Base-by-base conservation (phyloP, 2,329 filamentous ascomycete species). In the Penicillium freii region DNA sequence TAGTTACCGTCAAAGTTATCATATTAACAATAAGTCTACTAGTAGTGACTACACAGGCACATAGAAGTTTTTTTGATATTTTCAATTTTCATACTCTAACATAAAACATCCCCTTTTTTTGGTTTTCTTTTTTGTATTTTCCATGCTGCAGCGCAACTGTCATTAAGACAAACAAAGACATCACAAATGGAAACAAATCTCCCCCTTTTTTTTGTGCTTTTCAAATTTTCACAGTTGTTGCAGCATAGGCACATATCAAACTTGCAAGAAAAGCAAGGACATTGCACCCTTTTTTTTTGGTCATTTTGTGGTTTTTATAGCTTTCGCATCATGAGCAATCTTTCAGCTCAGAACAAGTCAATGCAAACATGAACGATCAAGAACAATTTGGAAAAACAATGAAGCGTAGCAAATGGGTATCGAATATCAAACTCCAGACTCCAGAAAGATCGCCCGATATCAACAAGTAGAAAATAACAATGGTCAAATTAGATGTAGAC, bases 401-500 rank as follows among this genome's bases (percentile, higher is more conserved):
- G 10, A 19, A 31, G 23, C 27, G n/a, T n/a, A 39, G 31, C 19
- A 54, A 19, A 17, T 21, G 36, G 36, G 29, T 42, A 48, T 31
- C 29, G 15, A 39, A 33, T 33, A 13, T 31, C n/a, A 21, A 42
- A 29, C 15, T 34, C 45, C 36, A 54, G 21, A 15, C 15, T 31
- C 49, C 40, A 17, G 40, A 27, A 44, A 25, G 9, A 42, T 31
- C 6, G 13, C 43, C 45, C 31, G 21, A 55, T 8, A n/a, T 25
- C 31, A 21, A 33, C 27, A 23, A 43, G 17, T n/a, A 47, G 29
- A 23, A 50, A 23, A 33, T 27, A 17, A 21, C 15, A 19, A 17
- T 21, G 17, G 38, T n/a, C 29, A 36, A 38, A 7, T 51, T 55
- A 55, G 31, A 55, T 55, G 23, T 55, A 55, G 38, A 55, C 53